Evolutionary conservation across 2,329 filamentous ascomycete species (phyloP).

Genomic region (Arthrobotrys sphaeroides): DNA sequence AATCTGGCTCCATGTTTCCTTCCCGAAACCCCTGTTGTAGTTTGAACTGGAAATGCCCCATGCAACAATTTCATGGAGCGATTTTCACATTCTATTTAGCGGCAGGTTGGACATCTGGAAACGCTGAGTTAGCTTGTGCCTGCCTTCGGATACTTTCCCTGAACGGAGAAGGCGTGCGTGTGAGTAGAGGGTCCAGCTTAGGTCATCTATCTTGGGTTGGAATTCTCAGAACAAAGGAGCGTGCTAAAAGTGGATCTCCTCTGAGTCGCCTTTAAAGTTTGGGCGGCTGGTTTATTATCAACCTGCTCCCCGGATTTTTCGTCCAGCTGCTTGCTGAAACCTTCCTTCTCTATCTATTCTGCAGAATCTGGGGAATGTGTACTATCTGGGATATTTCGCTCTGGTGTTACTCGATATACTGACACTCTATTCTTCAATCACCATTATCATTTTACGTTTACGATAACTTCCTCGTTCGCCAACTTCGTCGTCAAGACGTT

Average conservation of each 20-base stretch:
- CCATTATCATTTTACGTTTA: constrained; percentile 12
- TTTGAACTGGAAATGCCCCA: constrained; percentile 33
- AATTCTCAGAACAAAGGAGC: constrained; percentile 36
- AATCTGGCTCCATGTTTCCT: constrained; percentile 46
- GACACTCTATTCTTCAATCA: neutral
- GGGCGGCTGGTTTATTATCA: constrained; percentile 52
- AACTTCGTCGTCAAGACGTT: neutral
- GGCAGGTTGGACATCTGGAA: constrained; percentile 29
- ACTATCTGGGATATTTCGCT: constrained; percentile 53
- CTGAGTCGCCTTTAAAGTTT: constrained; percentile 44
- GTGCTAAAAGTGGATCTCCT: constrained; percentile 39
- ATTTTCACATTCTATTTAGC: constrained; percentile 39
- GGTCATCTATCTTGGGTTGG: constrained; percentile 44
- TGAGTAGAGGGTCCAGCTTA: constrained; percentile 33
- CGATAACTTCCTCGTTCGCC: constrained; percentile 18
- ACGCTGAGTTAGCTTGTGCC: constrained; percentile 28
- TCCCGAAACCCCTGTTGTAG: constrained; percentile 42
- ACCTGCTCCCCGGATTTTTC: constrained; percentile 51
- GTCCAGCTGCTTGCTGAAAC: constrained; percentile 41
- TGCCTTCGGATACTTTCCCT: constrained; percentile 54
- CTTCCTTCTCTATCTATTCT: constrained; percentile 34
- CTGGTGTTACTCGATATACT: constrained; percentile 54
- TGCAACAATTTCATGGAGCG: constrained; percentile 44
- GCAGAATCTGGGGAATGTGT: constrained; percentile 50
- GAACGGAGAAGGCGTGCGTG: constrained; percentile 45